Evolutionary conservation across 208 protist genomes (phyloP).

Genomic region (Leptomonas seymouri): DNA sequence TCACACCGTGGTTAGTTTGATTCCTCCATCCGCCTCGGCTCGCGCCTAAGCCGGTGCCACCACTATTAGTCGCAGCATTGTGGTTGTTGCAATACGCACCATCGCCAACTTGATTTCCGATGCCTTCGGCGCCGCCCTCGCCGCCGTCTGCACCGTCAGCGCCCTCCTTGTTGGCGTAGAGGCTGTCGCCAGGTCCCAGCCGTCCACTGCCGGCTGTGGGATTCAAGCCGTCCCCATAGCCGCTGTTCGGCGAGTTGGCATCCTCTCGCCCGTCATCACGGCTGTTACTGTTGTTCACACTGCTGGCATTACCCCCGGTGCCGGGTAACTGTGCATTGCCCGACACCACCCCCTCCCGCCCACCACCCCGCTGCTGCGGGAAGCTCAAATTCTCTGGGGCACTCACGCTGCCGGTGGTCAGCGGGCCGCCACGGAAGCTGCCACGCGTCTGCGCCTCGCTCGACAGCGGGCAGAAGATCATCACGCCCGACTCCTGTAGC

Average conservation of each 20-base stretch:
- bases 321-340: slow-evolving; percentile 20
- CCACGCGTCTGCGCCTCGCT: slow-evolving; percentile 15
- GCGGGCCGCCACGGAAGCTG: slow-evolving; percentile 2
- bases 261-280: slow-evolving; percentile 1
- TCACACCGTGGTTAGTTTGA: neutral
- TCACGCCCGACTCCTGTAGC: slow-evolving; percentile 93
- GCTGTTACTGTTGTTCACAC: slow-evolving; percentile 1
- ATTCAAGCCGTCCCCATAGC: neutral
- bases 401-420: slow-evolving; percentile 3
- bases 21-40: neutral
- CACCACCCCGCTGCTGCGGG: slow-evolving; percentile 7
- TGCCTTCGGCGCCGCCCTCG: slow-evolving; percentile 7
- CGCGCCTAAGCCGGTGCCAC: neutral
- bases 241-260: neutral
- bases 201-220: slow-evolving; percentile 3
- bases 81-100: neutral
- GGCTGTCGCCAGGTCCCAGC: neutral
- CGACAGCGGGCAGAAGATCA: slow-evolving; percentile 68
- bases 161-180: neutral
- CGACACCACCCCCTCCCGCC: neutral
- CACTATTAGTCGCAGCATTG: neutral
- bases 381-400: slow-evolving; percentile 29
- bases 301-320: neutral
- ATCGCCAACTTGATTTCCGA: slow-evolving; percentile 6
- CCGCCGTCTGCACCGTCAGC: slow-evolving; percentile 1